Conservation (phyloP, 208 protist genomes). For the Wallacemonas sp. region DNA sequence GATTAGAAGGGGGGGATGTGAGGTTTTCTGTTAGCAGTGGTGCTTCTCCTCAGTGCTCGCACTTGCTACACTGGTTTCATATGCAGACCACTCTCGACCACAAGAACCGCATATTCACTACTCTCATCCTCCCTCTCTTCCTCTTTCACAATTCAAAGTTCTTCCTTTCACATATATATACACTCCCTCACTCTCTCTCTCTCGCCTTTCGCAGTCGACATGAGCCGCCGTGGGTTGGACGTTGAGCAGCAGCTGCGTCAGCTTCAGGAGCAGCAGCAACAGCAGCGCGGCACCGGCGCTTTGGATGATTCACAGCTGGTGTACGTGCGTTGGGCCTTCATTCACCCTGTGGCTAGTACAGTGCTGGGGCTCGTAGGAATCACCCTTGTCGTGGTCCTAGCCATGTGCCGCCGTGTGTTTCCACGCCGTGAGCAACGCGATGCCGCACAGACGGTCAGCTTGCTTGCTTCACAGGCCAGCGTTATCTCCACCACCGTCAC, state of each 20-base stretch:
- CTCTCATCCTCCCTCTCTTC: background rate
- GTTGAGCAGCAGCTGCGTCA: slow-evolving; percentile 50
- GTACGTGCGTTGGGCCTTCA: slow-evolving; percentile 21
- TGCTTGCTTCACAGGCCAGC: slow-evolving; percentile 13
- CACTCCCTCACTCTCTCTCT: slow-evolving; percentile 12
- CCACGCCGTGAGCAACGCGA: slow-evolving; percentile 4
- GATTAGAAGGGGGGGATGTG: background rate
- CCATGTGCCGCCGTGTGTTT: slow-evolving; percentile 11
- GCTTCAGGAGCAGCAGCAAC: slow-evolving; percentile 22
- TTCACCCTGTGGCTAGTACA: background rate
- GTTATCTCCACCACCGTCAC: slow-evolving; percentile 17
- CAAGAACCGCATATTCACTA: too few relatives aligned
- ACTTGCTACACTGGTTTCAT: too few relatives aligned
- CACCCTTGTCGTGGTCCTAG: slow-evolving; percentile 14
- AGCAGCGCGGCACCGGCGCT: slow-evolving; percentile 12
- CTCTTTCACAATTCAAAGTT: background rate
- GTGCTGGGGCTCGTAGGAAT: background rate
- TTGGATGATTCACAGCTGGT: slow-evolving; percentile 5
- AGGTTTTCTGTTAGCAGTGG: background rate
- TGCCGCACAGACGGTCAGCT: slow-evolving; percentile 14
- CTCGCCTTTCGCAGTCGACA: background rate
- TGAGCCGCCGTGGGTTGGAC: slow-evolving; percentile 30
- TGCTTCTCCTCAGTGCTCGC: too few relatives aligned
- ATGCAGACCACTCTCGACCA: too few relatives aligned
- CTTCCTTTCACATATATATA: background rate